These are phyloP conservation scores for Cryphonectria nitschkei DNA, from an alignment of 2,329 filamentous ascomycete species.

Conservation along the genomic window DNA sequence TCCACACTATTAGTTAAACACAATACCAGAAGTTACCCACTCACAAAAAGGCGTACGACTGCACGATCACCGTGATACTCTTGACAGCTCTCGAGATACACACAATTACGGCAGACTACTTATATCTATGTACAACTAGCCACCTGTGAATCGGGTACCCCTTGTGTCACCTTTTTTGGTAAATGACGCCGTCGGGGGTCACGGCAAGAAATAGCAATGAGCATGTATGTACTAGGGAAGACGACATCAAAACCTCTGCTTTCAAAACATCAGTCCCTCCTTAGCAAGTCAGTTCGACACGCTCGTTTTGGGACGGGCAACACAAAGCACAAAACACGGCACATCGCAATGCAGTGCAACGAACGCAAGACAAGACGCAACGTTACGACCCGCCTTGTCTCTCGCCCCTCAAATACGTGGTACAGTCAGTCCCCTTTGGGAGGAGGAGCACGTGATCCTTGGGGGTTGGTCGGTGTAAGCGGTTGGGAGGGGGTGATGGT, in stretches of 20 bases:
- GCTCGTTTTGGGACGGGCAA: neutral
- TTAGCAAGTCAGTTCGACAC: neutral
- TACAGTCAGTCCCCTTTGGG: neutral
- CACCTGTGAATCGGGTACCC: neutral
- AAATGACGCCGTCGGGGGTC: neutral
- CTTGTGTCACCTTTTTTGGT: neutral
- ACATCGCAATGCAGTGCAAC: neutral
- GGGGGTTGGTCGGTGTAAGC: no score
- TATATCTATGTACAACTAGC: neutral
- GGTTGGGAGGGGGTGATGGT: no score
- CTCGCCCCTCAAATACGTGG: neutral
- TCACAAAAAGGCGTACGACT: slow-evolving; percentile 43
- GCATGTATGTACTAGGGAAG: neutral
- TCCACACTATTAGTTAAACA: slow-evolving; percentile 43
- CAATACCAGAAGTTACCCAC: slow-evolving; percentile 72
- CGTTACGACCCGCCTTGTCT: neutral
- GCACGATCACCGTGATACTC: neutral
- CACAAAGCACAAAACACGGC: neutral
- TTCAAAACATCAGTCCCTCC: neutral
- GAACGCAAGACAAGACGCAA: neutral
- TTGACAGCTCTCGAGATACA: neutral
- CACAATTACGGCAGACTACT: no score
- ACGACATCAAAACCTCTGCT: neutral
- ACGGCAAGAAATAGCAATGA: neutral
- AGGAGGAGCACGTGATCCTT: no score